Evolutionary conservation across 352 stramenopile species (phyloP).

Genomic region (Aphanomyces cochlioides): DNA sequence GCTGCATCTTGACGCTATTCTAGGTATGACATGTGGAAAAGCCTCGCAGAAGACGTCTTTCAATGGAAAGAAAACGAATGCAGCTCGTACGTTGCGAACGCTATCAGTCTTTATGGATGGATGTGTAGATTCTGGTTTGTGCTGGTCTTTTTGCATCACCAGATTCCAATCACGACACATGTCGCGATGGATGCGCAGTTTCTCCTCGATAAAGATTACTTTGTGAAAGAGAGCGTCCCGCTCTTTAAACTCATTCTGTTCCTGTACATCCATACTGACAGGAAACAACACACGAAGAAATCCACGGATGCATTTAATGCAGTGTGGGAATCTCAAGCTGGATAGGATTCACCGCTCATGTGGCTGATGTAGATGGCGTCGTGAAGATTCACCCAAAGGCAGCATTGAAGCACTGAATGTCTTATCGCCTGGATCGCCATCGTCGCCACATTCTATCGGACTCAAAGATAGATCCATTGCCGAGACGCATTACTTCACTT

Average conservation of each 20-base stretch:
- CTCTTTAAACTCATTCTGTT: slow-evolving; percentile 78
- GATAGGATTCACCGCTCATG: no score
- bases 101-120: background rate
- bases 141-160: slow-evolving; percentile 69
- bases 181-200: slow-evolving; percentile 30
- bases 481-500: slow-evolving; percentile 74
- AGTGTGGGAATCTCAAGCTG: slow-evolving; percentile 27
- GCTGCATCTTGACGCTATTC: background rate
- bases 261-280: slow-evolving; percentile 76
- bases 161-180: slow-evolving; percentile 43
- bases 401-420: background rate
- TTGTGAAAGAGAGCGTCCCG: slow-evolving; percentile 49
- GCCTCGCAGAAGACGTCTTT: slow-evolving; percentile 55
- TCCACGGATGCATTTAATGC: slow-evolving; percentile 33
- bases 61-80: slow-evolving; percentile 81
- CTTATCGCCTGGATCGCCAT: slow-evolving; percentile 43
- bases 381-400: slow-evolving; percentile 27
- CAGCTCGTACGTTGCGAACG: slow-evolving; percentile 39
- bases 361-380: slow-evolving; percentile 1
- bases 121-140: slow-evolving; percentile 63
- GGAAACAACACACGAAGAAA: slow-evolving; percentile 29
- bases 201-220: slow-evolving; percentile 55
- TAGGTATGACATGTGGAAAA: slow-evolving; percentile 50
- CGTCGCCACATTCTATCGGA: slow-evolving; percentile 69
- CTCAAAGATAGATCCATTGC: slow-evolving; percentile 76